Conservation (phyloP, 768 basidiomycete species). For the Leccinum subgranulosum region DNA sequence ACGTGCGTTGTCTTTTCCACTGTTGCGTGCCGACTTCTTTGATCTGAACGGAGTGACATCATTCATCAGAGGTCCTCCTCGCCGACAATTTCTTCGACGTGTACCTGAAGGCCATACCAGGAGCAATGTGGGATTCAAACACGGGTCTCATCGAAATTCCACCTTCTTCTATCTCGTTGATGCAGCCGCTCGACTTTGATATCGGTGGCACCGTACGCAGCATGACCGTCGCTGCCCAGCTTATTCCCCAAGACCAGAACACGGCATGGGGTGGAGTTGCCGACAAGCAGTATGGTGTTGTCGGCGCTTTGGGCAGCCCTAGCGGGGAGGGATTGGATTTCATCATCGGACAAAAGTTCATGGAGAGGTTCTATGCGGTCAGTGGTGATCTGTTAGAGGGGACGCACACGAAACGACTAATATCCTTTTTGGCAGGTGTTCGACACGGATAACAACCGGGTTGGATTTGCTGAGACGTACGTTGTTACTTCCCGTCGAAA, state of each 20-base stretch:
- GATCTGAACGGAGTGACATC: neutral
- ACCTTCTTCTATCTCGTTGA: neutral
- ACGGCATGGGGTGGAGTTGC: neutral
- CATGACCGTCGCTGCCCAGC: neutral
- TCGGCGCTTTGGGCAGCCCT: neutral
- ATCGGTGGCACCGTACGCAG: neutral
- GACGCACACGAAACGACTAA: neutral
- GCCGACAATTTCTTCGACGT: constrained; percentile 10
- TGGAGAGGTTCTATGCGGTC: neutral
- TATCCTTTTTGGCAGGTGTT: neutral
- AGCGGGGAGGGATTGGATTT: neutral
- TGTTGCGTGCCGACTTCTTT: neutral
- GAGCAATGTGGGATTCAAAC: neutral
- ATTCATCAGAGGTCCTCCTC: constrained; percentile 5
- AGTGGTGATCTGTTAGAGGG: too few species aligned
- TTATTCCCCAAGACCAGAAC: neutral
- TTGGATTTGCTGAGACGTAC: neutral
- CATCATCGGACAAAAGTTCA: neutral
- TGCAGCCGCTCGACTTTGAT: constrained; percentile 11
- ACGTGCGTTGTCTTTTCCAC: neutral
- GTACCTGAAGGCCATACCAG: constrained; percentile 14
- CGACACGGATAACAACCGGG: neutral
- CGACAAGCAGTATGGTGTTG: neutral
- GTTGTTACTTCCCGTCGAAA: neutral
- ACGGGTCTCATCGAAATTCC: constrained; percentile 11